These are phyloP conservation scores for Coemansia sp. DNA, from an alignment of 192 early-diverging fungal genomes.

Conservation along the genomic window DNA sequence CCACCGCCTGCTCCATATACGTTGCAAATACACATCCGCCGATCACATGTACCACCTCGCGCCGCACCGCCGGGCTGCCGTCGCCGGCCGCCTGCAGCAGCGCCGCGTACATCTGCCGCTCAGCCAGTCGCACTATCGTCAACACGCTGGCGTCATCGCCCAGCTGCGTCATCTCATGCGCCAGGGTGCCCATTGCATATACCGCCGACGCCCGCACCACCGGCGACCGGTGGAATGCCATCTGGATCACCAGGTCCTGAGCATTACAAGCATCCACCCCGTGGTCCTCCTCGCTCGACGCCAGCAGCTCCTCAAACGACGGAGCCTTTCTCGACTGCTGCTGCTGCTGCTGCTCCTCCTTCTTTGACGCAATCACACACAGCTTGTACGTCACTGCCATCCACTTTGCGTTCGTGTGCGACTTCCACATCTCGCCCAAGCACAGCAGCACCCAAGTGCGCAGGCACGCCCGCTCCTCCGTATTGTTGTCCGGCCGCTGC, in stretches of 20 bases:
- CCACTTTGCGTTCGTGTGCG: conserved; percentile 61
- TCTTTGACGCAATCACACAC: conserved; percentile 72
- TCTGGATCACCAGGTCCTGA: conserved; percentile 39
- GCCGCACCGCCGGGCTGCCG: conserved; percentile 84
- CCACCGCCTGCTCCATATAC: conserved; percentile 60
- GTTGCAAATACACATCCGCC: conserved; percentile 70
- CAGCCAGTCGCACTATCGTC: conserved; percentile 65
- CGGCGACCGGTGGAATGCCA: conserved; percentile 50
- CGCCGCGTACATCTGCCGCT: conserved; percentile 63
- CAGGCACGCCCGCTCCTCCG: conserved; percentile 50
- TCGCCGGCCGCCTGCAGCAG: conserved; percentile 64
- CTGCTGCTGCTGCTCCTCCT: conserved; percentile 21
- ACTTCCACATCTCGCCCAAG: conserved; percentile 81
- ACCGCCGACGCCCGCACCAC: conserved; percentile 86
- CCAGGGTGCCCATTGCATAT: conserved; percentile 74
- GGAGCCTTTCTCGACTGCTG: conserved; percentile 4
- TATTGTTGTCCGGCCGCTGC: conserved; percentile 47
- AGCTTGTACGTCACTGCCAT: conserved; percentile 51
- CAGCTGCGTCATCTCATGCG: conserved; percentile 56
- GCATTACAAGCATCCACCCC: conserved; percentile 41
- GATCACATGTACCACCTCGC: conserved; percentile 78
- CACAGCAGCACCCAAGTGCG: conserved; percentile 90
- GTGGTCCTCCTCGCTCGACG: conserved; percentile 39
- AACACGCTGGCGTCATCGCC: conserved; percentile 63
- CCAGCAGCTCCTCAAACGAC: conserved; percentile 49